Percentiles rank a stretch among this genome's conserved stretches.
phyloP scores from a whole-genome alignment of 305 asterid genomes.

The Andrographis paniculata region DNA sequence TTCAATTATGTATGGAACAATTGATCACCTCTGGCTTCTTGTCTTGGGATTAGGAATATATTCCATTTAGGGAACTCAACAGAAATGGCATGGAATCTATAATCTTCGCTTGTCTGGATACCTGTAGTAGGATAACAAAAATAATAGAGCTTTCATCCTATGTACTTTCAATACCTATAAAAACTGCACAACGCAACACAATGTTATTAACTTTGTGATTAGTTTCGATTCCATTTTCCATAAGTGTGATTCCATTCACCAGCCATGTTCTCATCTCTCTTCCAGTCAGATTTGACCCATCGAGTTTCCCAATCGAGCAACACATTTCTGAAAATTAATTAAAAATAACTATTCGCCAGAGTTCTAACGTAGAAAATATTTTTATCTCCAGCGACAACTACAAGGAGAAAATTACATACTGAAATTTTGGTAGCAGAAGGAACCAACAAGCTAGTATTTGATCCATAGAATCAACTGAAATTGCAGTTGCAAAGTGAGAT shows the following conservation, averaged over 20 bases:
- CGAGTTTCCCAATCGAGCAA: conserved; percentile 90
- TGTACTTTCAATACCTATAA: neutral
- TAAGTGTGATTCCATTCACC: conserved; percentile 98
- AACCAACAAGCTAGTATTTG: too few species aligned
- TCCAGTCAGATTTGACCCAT: conserved; percentile 99
- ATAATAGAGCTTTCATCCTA: neutral
- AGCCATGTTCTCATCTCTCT: conserved; percentile 79
- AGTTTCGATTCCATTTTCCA: conserved; percentile 94
- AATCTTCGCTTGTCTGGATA: conserved; percentile 95
- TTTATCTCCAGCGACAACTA: too few species aligned
- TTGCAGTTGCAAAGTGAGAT: too few species aligned
- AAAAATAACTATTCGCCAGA: too few species aligned
- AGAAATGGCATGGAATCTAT: conserved; percentile 87
- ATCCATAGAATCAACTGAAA: too few species aligned
- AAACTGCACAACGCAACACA: neutral
- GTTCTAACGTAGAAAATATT: too few species aligned
- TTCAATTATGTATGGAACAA: too few species aligned
- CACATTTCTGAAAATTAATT: too few species aligned
- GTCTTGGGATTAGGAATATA: too few species aligned
- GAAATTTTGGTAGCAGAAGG: too few species aligned
- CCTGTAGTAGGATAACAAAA: conserved; percentile 32
- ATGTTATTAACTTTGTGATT: conserved; percentile 59
- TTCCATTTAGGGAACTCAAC: conserved; percentile 95
- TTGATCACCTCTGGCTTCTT: too few species aligned
- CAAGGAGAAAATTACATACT: too few species aligned